These are phyloP conservation scores for Aspergillus ustus DNA, from an alignment of 2,329 filamentous ascomycete genomes.

Conservation along the genomic window DNA sequence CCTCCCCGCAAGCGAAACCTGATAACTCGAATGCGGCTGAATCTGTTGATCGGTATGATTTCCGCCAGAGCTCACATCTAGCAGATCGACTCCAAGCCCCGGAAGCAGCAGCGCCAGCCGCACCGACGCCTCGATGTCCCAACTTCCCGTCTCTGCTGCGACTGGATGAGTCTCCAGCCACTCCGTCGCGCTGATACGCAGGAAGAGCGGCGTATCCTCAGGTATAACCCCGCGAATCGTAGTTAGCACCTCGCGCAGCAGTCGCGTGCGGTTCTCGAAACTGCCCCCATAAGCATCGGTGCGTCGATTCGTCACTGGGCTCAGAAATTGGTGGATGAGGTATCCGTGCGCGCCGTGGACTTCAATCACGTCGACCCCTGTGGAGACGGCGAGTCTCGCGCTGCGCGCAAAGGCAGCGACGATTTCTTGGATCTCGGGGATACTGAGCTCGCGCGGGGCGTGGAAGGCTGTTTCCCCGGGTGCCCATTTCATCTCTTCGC, in stretches of 20 bases:
- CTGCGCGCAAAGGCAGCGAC: constrained; percentile 47
- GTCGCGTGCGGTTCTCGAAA: constrained; percentile 54
- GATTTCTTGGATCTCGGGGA: constrained; percentile 45
- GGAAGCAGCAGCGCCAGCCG: constrained; percentile 47
- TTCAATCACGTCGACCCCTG: constrained; percentile 56
- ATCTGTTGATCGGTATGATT: constrained; percentile 52
- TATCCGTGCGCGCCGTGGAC: constrained; percentile 54
- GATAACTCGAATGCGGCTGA: constrained; percentile 53
- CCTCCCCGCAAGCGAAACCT: constrained; percentile 53
- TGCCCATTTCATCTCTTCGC: constrained; percentile 6
- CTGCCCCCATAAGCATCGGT: constrained; percentile 55
- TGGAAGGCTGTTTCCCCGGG: constrained; percentile 33
- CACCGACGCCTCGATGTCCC: constrained; percentile 47
- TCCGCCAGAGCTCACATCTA: constrained; percentile 53
- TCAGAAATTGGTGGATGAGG: constrained; percentile 54
- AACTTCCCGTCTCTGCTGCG: constrained; percentile 34
- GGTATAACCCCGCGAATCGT: constrained; percentile 30
- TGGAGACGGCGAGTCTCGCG: constrained; percentile 54
- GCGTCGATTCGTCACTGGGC: constrained; percentile 51
- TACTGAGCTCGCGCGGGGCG: constrained; percentile 25
- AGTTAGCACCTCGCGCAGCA: constrained; percentile 56
- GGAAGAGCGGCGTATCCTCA: constrained; percentile 2
- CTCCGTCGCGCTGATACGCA: constrained; percentile 14
- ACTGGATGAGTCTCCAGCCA: constrained; percentile 27
- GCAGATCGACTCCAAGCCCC: constrained; percentile 47